phyloP scores from a whole-genome alignment of 176 grass and related monocot genomes.

The Pharus latifolius region DNA sequence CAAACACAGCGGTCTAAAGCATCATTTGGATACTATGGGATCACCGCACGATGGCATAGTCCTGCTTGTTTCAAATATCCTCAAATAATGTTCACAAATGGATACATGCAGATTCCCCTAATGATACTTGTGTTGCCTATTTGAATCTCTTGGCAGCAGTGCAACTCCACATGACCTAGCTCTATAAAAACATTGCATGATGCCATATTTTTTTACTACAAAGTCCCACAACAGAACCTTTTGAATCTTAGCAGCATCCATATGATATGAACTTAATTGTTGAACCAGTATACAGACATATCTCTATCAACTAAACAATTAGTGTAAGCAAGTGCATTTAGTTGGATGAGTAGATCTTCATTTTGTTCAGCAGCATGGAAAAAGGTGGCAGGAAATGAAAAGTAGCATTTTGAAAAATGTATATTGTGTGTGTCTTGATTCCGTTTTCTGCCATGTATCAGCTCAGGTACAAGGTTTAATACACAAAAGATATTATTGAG shows the following conservation, averaged over 20 bases:
- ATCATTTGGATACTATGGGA: too few species aligned
- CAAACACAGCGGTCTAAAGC: too few species aligned
- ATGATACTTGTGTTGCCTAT: too few species aligned
- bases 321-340: background rate
- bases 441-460: background rate
- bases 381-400: slow-evolving; percentile 5
- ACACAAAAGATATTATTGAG: background rate
- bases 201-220: too few species aligned
- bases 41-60: too few species aligned
- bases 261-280: background rate
- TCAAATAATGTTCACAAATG: too few species aligned
- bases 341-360: background rate
- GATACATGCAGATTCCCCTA: too few species aligned
- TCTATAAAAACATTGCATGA: too few species aligned
- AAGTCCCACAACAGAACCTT: background rate
- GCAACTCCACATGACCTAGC: too few species aligned
- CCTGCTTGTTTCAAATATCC: too few species aligned
- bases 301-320: background rate
- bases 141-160: too few species aligned
- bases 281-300: background rate
- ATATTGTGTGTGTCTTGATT: background rate
- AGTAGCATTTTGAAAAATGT: background rate
- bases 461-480: background rate
- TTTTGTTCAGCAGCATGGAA: background rate
- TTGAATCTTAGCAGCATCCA: background rate